Percentiles rank a stretch among this genome's conserved stretches.
Conservation (phyloP, 1,284 basidiomycete genomes). For the Singerocomus rubriflavus region DNA sequence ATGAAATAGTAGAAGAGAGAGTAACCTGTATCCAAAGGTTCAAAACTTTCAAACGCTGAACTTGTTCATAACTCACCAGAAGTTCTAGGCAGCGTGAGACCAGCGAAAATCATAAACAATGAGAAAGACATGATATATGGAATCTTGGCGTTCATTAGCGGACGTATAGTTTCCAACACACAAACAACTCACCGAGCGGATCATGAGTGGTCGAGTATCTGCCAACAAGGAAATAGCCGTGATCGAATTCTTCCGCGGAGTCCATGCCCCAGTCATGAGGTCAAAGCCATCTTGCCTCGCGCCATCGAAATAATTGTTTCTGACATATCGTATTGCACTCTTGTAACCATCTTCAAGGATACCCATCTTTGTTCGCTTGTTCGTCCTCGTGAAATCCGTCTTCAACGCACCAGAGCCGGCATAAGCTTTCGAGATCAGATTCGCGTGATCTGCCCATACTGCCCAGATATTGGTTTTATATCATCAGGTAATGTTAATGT, state of each 20-base stretch:
- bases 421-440: constrained; percentile 89
- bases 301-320: constrained; percentile 98
- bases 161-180: not conserved
- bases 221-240: constrained; percentile 64
- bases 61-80: constrained; percentile 57
- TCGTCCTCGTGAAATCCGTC: constrained; percentile 95
- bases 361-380: constrained; percentile 82
- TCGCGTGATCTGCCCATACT: constrained; percentile 99
- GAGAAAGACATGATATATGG: constrained; percentile 83
- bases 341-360: constrained; percentile 87
- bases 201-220: constrained; percentile 77
- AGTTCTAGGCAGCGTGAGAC: constrained; percentile 78
- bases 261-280: constrained; percentile 90
- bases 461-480: constrained; percentile 6
- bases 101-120: constrained; percentile 83
- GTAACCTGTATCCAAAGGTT: constrained; percentile 49
- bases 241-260: constrained; percentile 69
- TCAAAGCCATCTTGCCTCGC: constrained; percentile 92
- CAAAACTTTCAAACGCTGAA: constrained; percentile 7
- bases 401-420: constrained; percentile 95
- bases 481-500: constrained; percentile 1
- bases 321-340: constrained; percentile 83
- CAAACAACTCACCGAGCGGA: constrained; percentile 67
- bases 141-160: constrained; percentile 50
- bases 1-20: constrained; percentile 80